These are phyloP conservation scores for Diaporthe australafricana DNA, from an alignment of 2,329 filamentous ascomycete species.

Conservation along the genomic window DNA sequence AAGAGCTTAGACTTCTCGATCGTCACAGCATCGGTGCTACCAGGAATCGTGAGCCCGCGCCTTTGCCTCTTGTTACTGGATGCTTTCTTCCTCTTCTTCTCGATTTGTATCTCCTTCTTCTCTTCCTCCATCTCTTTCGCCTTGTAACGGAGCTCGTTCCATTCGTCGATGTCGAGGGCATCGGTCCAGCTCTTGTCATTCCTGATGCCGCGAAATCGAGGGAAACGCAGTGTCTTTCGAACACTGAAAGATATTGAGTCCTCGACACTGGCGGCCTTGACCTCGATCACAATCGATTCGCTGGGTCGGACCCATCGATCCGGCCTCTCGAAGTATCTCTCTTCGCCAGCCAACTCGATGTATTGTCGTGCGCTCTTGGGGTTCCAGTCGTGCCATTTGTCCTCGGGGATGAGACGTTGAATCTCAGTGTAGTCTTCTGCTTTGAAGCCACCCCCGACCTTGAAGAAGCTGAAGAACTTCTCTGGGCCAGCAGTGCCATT, in stretches of 20 bases:
- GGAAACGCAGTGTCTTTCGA: conserved; percentile 86
- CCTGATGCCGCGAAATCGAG: conserved; percentile 84
- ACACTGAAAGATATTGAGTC: conserved; percentile 82
- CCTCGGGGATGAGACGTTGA: conserved; percentile 80
- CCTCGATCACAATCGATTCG: conserved; percentile 87
- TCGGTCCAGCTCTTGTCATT: conserved; percentile 87
- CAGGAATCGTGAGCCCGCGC: conserved; percentile 77
- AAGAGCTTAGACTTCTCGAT: conserved; percentile 73
- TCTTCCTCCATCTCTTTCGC: conserved; percentile 78
- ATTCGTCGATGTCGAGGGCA: conserved; percentile 82
- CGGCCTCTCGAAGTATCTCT: conserved; percentile 76
- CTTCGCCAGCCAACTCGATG: conserved; percentile 84
- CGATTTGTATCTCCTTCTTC: conserved; percentile 81
- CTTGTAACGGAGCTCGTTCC: conserved; percentile 75
- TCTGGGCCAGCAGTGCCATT: conserved; percentile 68
- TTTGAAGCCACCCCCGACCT: conserved; percentile 93
- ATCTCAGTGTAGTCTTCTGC: conserved; percentile 88
- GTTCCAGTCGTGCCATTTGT: conserved; percentile 93
- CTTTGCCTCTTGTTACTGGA: conserved; percentile 70
- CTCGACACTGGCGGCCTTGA: conserved; percentile 86
- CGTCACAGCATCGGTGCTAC: conserved; percentile 60
- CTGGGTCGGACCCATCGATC: conserved; percentile 94
- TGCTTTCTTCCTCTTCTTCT: conserved; percentile 69
- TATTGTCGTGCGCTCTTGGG: conserved; percentile 78
- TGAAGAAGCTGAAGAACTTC: conserved; percentile 95